Evolutionary conservation across 768 basidiomycete genomes (phyloP).

Genomic region (Calocera cornea): DNA sequence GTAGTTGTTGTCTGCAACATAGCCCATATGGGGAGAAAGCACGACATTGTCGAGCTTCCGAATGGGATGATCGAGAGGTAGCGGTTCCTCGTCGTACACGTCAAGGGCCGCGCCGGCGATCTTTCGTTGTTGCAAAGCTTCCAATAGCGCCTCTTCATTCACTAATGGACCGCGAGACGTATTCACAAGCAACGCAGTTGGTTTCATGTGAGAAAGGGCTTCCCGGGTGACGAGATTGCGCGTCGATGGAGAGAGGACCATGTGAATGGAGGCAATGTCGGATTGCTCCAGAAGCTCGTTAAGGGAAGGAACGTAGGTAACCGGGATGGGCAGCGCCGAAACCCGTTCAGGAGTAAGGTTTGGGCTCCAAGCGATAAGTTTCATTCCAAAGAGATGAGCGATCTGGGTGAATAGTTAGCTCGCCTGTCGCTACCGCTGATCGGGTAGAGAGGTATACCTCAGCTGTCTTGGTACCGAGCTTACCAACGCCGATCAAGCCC

Average conservation of each 20-base stretch:
- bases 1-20: constrained; percentile 40
- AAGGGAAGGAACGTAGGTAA: constrained; percentile 37
- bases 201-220: constrained; percentile 44
- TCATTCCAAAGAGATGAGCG: constrained; percentile 46
- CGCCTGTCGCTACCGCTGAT: neutral
- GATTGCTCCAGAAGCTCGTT: constrained; percentile 39
- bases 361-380: constrained; percentile 50
- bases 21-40: constrained; percentile 49
- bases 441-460: constrained; percentile 24
- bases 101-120: constrained; percentile 52
- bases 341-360: constrained; percentile 42
- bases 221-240: constrained; percentile 34
- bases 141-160: constrained; percentile 42
- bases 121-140: constrained; percentile 31
- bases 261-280: constrained; percentile 49
- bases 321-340: constrained; percentile 35
- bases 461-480: constrained; percentile 41
- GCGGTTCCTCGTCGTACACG: constrained; percentile 54
- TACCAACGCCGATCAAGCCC: constrained; percentile 49
- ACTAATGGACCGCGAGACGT: constrained; percentile 54
- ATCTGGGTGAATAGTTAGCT: constrained; percentile 28
- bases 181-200: constrained; percentile 47
- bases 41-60: constrained; percentile 41
- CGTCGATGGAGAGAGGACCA: constrained; percentile 42
- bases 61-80: constrained; percentile 43